Percentiles rank a stretch among this genome's conserved stretches.
phyloP scores from a whole-genome alignment of 2,329 filamentous ascomycete genomes.

The Raffaelea albimanens region DNA sequence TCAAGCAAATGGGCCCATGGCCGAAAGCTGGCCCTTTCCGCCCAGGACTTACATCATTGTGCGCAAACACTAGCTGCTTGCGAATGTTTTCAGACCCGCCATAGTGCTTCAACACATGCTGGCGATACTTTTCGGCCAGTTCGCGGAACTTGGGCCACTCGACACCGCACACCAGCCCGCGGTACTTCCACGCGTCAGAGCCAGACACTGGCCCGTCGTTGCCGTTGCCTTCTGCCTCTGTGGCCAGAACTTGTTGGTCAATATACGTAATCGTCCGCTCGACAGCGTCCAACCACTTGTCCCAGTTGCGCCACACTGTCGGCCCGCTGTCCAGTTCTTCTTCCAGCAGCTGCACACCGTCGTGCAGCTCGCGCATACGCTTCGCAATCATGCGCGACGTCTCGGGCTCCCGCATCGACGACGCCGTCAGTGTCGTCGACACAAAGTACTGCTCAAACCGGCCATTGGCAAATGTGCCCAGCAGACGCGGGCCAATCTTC shows the following conservation, averaged over 20 bases:
- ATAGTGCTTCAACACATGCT: slow-evolving; percentile 63
- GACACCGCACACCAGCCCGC: slow-evolving; percentile 72
- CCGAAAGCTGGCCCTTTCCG: too few species aligned
- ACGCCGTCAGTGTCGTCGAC: slow-evolving; percentile 67
- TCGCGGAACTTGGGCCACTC: slow-evolving; percentile 71
- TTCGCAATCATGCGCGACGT: slow-evolving; percentile 92
- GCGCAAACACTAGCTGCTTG: slow-evolving; percentile 79
- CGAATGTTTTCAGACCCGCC: slow-evolving; percentile 58
- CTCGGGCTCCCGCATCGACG: slow-evolving; percentile 68
- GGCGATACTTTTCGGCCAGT: slow-evolving; percentile 67
- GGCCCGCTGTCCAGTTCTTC: slow-evolving; percentile 71
- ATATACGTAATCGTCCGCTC: slow-evolving; percentile 47
- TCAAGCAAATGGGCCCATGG: too few species aligned
- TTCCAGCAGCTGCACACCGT: slow-evolving; percentile 78
- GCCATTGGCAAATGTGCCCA: slow-evolving; percentile 90
- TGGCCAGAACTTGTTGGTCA: slow-evolving; percentile 47
- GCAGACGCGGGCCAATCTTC: slow-evolving; percentile 81
- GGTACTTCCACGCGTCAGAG: slow-evolving; percentile 50
- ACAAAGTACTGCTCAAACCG: slow-evolving; percentile 94
- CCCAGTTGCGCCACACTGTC: slow-evolving; percentile 87
- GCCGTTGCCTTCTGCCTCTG: slow-evolving; percentile 13
- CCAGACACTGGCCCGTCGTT: slow-evolving; percentile 17
- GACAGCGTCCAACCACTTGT: slow-evolving; percentile 71
- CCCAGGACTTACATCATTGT: slow-evolving; percentile 78
- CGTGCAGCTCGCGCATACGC: slow-evolving; percentile 91